Percentiles rank a stretch among this genome's conserved stretches.
Conservation (phyloP, 805 yeast species). For the Candida bentonensis region DNA sequence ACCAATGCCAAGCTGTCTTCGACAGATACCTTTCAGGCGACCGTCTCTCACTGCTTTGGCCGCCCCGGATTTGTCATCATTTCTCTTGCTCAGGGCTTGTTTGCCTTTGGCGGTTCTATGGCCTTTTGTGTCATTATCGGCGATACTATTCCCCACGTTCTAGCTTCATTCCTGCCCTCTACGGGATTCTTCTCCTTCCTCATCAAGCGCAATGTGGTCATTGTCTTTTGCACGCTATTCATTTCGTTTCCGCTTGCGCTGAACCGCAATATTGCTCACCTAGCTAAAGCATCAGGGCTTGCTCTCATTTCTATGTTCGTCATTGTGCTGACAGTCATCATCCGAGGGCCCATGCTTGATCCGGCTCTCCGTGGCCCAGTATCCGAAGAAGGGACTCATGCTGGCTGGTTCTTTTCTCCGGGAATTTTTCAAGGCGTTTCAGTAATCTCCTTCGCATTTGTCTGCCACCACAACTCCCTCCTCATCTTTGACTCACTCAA, state of each 20-base stretch:
- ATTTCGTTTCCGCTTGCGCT: constrained; percentile 76
- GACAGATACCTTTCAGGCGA: constrained; percentile 68
- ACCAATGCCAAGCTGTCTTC: constrained; percentile 69
- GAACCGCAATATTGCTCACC: constrained; percentile 60
- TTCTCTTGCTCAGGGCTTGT: constrained; percentile 64
- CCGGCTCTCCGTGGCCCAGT: neutral
- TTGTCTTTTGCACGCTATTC: constrained; percentile 50
- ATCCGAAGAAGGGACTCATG: no score
- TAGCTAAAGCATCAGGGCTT: constrained; percentile 77
- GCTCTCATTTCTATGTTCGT: constrained; percentile 76
- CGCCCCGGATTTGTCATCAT: constrained; percentile 51
- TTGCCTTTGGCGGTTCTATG: constrained; percentile 89
- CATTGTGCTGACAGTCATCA: constrained; percentile 58
- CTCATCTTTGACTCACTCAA: constrained; percentile 76
- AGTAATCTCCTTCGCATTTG: constrained; percentile 90
- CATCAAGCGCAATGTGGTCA: constrained; percentile 55
- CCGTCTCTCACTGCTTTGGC: constrained; percentile 72
- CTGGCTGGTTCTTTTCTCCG: constrained; percentile 35
- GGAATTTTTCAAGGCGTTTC: constrained; percentile 79
- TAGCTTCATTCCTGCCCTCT: constrained; percentile 47
- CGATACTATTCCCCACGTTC: constrained; percentile 85
- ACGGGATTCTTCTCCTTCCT: constrained; percentile 35
- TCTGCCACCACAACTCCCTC: constrained; percentile 89
- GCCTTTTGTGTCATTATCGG: constrained; percentile 93
- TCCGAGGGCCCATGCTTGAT: constrained; percentile 52